A percentile compares a stretch with the other conserved stretches of the same genome.
Conservation (phyloP, 1,284 basidiomycete species). For the Naganishia albida region DNA sequence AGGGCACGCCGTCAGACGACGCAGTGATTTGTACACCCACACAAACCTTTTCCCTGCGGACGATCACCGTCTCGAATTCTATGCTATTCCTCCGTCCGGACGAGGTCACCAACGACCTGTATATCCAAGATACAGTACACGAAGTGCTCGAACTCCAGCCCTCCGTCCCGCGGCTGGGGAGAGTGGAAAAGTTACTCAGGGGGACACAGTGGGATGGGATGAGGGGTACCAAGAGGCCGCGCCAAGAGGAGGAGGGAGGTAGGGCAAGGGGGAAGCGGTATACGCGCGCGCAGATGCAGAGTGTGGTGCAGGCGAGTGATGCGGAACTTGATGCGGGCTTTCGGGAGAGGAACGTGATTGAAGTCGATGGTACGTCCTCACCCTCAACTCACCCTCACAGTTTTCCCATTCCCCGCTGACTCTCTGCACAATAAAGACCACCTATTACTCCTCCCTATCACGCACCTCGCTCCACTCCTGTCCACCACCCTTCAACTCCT, state of each 20-base stretch:
- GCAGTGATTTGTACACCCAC: conserved; percentile 80
- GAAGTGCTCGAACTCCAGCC: conserved; percentile 76
- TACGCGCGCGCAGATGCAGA: conserved; percentile 64
- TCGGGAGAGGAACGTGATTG: conserved; percentile 66
- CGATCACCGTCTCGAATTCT: conserved; percentile 81
- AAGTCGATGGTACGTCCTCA: conserved; percentile 63
- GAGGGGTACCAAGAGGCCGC: conserved; percentile 47
- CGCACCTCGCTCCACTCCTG: conserved; percentile 68
- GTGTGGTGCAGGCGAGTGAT: conserved; percentile 75
- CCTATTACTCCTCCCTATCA: conserved; percentile 59
- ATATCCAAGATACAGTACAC: conserved; percentile 58
- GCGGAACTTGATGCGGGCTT: conserved; percentile 67
- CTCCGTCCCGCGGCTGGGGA: conserved; percentile 69
- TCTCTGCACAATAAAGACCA: conserved; percentile 35
- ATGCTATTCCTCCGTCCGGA: conserved; percentile 67
- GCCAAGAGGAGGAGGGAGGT: background rate
- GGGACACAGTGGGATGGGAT: conserved; percentile 65
- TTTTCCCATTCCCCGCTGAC: background rate
- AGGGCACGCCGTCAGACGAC: conserved; percentile 75
- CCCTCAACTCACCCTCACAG: too few relatives aligned
- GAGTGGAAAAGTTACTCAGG: conserved; percentile 63
- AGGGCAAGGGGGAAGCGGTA: conserved; percentile 49
- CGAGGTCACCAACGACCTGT: conserved; percentile 33
- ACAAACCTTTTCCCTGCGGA: conserved; percentile 76
- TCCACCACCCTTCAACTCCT: conserved; percentile 70